Evolutionary conservation across 2,329 filamentous ascomycete genomes (phyloP).

Genomic region (Plectosphaerella sp.): DNA sequence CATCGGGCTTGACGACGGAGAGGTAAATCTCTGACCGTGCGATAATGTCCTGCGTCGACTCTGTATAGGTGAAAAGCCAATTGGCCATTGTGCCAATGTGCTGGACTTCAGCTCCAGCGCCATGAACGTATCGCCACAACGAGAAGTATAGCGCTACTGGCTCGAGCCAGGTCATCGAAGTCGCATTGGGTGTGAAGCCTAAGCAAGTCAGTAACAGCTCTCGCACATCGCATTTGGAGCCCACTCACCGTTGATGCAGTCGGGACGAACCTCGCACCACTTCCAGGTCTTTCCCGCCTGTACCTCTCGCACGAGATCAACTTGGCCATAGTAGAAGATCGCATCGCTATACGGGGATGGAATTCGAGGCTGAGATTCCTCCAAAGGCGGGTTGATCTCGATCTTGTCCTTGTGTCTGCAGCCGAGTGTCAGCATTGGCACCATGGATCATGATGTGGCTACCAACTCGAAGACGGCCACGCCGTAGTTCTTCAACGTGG

Average conservation of each 20-base stretch:
- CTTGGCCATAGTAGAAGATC: conserved; percentile 1
- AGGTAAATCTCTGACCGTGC: neutral
- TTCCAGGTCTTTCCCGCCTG: neutral
- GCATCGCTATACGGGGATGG: neutral
- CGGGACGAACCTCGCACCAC: conserved; percentile 1
- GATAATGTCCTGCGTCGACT: neutral
- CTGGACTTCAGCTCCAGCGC: neutral
- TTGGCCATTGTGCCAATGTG: neutral
- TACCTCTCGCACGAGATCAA: neutral
- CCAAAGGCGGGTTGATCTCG: neutral
- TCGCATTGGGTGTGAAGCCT: neutral
- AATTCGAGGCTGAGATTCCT: neutral
- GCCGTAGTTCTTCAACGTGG: neutral
- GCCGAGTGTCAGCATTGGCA: neutral
- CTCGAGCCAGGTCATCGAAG: neutral
- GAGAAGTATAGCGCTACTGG: neutral
- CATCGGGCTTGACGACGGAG: neutral
- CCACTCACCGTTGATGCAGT: neutral
- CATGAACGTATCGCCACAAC: neutral
- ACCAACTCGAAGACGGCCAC: neutral
- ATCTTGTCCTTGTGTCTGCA: neutral
- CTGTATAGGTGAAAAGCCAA: neutral
- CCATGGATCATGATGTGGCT: neutral
- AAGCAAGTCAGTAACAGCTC: neutral
- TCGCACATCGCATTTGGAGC: neutral